These are phyloP conservation scores for Pachysolen tannophilus DNA, from an alignment of 805 yeast species.

Conservation along the genomic window DNA sequence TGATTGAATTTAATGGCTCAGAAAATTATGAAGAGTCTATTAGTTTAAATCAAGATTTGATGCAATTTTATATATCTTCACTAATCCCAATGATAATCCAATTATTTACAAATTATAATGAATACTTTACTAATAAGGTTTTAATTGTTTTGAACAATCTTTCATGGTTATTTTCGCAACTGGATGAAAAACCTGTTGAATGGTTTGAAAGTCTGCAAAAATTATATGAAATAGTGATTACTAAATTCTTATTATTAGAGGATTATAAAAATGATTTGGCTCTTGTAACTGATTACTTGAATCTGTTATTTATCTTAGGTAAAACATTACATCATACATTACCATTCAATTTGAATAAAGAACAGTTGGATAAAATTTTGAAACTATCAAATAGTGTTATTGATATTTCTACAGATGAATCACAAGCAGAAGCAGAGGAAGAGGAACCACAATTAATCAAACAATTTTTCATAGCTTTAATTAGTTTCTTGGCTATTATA, in stretches of 20 bases:
- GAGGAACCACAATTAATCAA: constrained; percentile 10
- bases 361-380: constrained; percentile 22
- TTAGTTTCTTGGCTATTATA: constrained; percentile 17
- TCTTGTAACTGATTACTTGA: constrained; percentile 25
- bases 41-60: constrained; percentile 18
- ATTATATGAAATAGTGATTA: constrained; percentile 23
- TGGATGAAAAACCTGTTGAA: constrained; percentile 23
- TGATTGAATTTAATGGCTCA: constrained; percentile 43
- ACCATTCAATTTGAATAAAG: constrained; percentile 17
- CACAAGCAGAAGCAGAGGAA: neutral
- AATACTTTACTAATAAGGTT: constrained; percentile 46
- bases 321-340: constrained; percentile 29
- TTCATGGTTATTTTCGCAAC: constrained; percentile 44
- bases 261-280: constrained; percentile 6
- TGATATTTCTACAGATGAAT: constrained; percentile 6
- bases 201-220: constrained; percentile 28
- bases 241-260: constrained; percentile 1
- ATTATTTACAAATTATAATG: constrained; percentile 23
- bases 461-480: constrained; percentile 14
- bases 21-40: constrained; percentile 5
- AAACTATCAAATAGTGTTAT: constrained; percentile 6
- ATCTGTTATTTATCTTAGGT: constrained; percentile 29
- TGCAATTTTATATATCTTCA: constrained; percentile 9
- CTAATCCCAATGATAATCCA: constrained; percentile 27
- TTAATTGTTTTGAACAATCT: constrained; percentile 67